These are phyloP conservation scores for Didymella segeticola DNA, from an alignment of 2,329 filamentous ascomycete species.

Conservation along the genomic window DNA sequence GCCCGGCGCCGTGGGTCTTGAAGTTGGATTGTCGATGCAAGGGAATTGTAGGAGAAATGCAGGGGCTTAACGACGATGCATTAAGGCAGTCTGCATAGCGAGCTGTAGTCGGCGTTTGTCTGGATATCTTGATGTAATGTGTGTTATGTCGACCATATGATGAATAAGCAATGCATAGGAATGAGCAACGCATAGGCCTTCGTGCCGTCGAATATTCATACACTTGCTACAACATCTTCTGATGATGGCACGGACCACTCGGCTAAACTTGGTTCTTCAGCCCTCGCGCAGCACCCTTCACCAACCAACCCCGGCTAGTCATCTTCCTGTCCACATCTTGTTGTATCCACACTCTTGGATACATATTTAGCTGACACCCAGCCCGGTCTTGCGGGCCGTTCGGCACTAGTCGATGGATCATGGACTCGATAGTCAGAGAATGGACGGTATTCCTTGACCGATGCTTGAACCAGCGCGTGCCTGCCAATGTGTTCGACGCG, in stretches of 20 bases:
- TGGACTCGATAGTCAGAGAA: conserved; percentile 45
- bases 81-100: conserved; percentile 15
- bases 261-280: conserved; percentile 13
- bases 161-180: too few species aligned
- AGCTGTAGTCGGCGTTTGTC: conserved; percentile 4
- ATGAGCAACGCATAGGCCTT: too few species aligned
- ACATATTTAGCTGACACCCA: conserved; percentile 18
- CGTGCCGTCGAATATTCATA: too few species aligned
- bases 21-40: too few species aligned
- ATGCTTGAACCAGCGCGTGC: conserved; percentile 43
- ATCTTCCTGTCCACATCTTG: too few species aligned
- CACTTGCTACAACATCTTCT: too few species aligned
- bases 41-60: conserved; percentile 21
- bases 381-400: conserved; percentile 21
- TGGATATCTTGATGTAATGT: conserved; percentile 12
- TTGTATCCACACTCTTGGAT: conserved; percentile 25
- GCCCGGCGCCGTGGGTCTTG: conserved; percentile 31
- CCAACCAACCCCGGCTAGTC: conserved; percentile 6
- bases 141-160: too few species aligned
- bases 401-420: conserved; percentile 32
- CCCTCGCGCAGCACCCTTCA: conserved; percentile 14
- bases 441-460: conserved; percentile 45
- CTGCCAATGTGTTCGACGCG: conserved; percentile 43
- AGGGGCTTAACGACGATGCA: conserved; percentile 23
- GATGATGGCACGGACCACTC: not conserved